A percentile compares a stretch with the other conserved stretches of the same genome.
Evolutionary conservation across 163 green algal species (phyloP).

Genomic region (Chloromonas sp.): DNA sequence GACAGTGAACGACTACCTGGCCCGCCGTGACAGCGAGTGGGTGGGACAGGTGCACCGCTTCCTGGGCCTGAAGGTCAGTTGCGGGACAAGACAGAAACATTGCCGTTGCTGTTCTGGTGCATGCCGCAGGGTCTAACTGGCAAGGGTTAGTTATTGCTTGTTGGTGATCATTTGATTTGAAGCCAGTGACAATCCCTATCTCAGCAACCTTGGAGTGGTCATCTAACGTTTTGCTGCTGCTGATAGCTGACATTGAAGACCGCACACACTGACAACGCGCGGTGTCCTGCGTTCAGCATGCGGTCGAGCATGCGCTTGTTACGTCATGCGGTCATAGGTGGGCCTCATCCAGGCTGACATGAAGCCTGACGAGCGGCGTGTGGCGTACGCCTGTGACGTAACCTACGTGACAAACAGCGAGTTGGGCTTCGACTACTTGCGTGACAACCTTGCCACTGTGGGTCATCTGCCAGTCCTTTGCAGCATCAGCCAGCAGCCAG

Average conservation of each 20-base stretch:
- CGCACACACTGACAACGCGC: too few species aligned
- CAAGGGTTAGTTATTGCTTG: too few species aligned
- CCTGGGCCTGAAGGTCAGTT: constrained; percentile 69
- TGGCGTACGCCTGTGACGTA: constrained; percentile 81
- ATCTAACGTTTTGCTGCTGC: too few species aligned
- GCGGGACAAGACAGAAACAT: background rate
- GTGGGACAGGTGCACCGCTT: constrained; percentile 87
- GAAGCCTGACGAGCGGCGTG: constrained; percentile 57
- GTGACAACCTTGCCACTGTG: constrained; percentile 91
- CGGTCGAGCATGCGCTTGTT: too few species aligned
- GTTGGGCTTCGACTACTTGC: constrained; percentile 98
- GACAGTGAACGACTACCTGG: constrained; percentile 99
- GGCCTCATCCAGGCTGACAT: constrained; percentile 82
- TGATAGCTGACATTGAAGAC: too few species aligned
- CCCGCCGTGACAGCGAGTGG: constrained; percentile 91
- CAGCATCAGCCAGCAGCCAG: too few species aligned
- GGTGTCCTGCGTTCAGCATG: too few species aligned
- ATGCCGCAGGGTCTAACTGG: too few species aligned
- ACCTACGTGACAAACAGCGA: constrained; percentile 99
- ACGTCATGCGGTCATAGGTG: constrained; percentile 27
- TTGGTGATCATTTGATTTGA: too few species aligned
- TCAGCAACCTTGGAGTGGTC: too few species aligned
- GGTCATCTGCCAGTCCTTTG: background rate
- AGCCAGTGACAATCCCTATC: too few species aligned
- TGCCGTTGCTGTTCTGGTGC: too few species aligned